phyloP scores from a whole-genome alignment of 495 filamentous ascomycete genomes.

The Monascus purpureus region DNA sequence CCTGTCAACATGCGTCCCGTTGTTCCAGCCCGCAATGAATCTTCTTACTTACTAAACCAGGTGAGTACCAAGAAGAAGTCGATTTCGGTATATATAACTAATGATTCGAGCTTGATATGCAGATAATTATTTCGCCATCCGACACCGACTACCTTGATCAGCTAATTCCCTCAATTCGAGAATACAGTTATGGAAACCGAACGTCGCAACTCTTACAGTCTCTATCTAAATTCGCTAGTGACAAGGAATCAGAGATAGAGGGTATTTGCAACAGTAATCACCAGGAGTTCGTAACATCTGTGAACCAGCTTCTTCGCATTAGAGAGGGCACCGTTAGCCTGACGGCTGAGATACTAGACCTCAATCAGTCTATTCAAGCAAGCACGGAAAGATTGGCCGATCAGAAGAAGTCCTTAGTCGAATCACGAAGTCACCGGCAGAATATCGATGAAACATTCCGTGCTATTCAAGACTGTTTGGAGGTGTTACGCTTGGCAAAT shows the following conservation, averaged over 20 bases:
- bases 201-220: conserved; percentile 61
- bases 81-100: too few relatives aligned
- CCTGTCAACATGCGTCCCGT: conserved; percentile 16
- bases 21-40: conserved; percentile 16
- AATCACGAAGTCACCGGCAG: conserved; percentile 80
- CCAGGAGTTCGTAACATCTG: conserved; percentile 86
- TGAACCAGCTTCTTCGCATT: conserved; percentile 82
- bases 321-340: conserved; percentile 76
- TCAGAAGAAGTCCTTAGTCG: conserved; percentile 87
- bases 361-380: conserved; percentile 90
- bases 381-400: conserved; percentile 88
- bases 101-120: neutral
- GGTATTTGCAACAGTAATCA: conserved; percentile 89
- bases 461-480: conserved; percentile 79
- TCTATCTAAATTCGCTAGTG: conserved; percentile 64
- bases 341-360: conserved; percentile 78
- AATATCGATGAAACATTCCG: conserved; percentile 91
- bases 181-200: conserved; percentile 65
- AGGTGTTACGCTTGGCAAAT: conserved; percentile 85
- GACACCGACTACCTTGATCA: conserved; percentile 93
- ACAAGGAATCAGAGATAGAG: conserved; percentile 86
- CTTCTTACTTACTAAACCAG: conserved; percentile 28
- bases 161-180: conserved; percentile 80
- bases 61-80: conserved; percentile 8
- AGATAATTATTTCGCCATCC: conserved; percentile 85